Percentiles rank a stretch among this genome's conserved stretches.
Conservation (phyloP, 495 filamentous ascomycete species). For the Cercophora newfieldiana region DNA sequence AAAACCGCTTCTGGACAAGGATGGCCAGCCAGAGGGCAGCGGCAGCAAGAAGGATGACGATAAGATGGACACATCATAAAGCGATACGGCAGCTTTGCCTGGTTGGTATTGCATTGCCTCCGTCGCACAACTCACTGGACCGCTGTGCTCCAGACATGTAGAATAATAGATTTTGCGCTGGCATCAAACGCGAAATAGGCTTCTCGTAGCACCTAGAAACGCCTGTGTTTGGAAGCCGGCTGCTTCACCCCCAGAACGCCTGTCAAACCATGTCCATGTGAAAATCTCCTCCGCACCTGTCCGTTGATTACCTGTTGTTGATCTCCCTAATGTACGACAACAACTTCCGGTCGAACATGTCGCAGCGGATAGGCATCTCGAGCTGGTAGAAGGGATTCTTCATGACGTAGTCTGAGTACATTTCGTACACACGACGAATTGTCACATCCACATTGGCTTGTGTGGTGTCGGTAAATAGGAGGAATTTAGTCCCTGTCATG, state of each 20-base stretch:
- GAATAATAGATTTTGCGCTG: conserved; percentile 17
- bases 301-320: conserved; percentile 47
- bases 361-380: conserved; percentile 96
- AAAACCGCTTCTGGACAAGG: conserved; percentile 62
- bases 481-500: conserved; percentile 89
- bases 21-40: conserved; percentile 68
- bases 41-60: conserved; percentile 48
- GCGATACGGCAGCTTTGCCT: neutral
- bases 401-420: conserved; percentile 97
- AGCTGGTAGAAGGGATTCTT: conserved; percentile 98
- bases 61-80: conserved; percentile 84
- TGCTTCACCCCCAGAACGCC: conserved; percentile 1
- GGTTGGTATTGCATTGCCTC: neutral
- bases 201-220: neutral
- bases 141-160: conserved; percentile 18
- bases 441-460: conserved; percentile 84
- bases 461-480: conserved; percentile 90
- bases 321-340: conserved; percentile 66
- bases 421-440: conserved; percentile 82
- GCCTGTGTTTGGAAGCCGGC: neutral
- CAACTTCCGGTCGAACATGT: conserved; percentile 87
- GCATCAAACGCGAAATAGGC: neutral
- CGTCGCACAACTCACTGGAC: neutral
- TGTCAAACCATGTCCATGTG: conserved; percentile 4
- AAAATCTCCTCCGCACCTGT: neutral